These are phyloP conservation scores for Solanum gracilifrons DNA, from an alignment of 257 asterid species.

Conservation along the genomic window DNA sequence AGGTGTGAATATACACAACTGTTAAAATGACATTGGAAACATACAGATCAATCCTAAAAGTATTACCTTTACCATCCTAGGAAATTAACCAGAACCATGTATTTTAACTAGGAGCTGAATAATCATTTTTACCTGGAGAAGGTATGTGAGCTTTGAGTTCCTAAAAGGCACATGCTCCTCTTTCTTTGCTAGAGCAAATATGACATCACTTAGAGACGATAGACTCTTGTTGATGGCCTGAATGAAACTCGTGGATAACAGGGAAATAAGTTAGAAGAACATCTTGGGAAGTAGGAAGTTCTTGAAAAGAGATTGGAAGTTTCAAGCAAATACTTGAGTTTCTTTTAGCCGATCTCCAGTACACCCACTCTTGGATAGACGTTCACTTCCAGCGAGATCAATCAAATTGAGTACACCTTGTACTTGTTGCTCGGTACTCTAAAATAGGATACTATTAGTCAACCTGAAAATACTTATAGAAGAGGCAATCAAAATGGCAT, in stretches of 20 bases:
- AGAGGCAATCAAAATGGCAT: neutral
- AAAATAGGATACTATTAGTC: neutral
- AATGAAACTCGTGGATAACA: neutral
- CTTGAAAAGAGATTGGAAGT: neutral
- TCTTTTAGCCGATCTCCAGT: conserved; percentile 91
- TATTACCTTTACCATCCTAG: neutral
- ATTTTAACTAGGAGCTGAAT: neutral
- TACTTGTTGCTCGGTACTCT: conserved; percentile 94
- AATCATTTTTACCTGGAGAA: conserved; percentile 70
- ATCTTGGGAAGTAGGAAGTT: neutral
- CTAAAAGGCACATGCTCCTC: conserved; percentile 93
- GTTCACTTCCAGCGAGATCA: conserved; percentile 98
- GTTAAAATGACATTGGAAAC: neutral
- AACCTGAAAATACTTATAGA: neutral
- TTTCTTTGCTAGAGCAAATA: conserved; percentile 87
- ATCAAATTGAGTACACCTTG: conserved; percentile 83
- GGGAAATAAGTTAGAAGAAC: neutral
- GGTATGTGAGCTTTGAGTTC: conserved; percentile 91
- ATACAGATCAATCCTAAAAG: neutral
- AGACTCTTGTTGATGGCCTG: conserved; percentile 94
- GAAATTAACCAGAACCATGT: neutral
- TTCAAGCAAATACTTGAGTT: conserved; percentile 55
- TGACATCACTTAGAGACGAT: conserved; percentile 86
- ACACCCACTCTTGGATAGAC: conserved; percentile 83
- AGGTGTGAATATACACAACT: neutral